These are phyloP conservation scores for Dothidotthia symphoricarpi DNA, from an alignment of 2,329 filamentous ascomycete genomes.

Conservation along the genomic window DNA sequence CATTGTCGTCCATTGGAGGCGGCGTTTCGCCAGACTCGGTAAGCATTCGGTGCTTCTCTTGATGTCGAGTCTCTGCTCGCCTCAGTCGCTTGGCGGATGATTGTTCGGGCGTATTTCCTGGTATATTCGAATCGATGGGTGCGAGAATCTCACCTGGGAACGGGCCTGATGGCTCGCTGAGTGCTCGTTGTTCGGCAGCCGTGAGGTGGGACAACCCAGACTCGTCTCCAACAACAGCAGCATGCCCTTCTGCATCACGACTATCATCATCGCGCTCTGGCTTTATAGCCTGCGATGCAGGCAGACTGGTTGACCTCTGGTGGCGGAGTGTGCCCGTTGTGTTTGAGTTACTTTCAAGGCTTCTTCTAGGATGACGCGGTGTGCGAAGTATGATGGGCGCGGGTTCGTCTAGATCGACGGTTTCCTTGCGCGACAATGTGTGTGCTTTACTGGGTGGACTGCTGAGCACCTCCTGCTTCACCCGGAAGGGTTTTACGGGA, in stretches of 20 bases:
- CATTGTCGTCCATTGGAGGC: constrained; percentile 16
- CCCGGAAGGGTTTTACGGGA: constrained; percentile 30
- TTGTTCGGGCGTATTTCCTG: constrained; percentile 11
- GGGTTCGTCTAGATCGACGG: constrained; percentile 47
- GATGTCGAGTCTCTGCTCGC: constrained; percentile 5
- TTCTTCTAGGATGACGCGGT: constrained; percentile 22
- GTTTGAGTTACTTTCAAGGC: constrained; percentile 9
- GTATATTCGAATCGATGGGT: constrained; percentile 29
- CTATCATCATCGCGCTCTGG: constrained; percentile 8
- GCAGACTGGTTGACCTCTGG: constrained; percentile 32
- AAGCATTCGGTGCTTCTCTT: constrained; percentile 16
- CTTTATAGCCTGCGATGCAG: constrained; percentile 21
- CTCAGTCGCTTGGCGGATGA: constrained; percentile 22
- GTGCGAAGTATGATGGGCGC: constrained; percentile 31
- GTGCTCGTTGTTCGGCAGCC: constrained; percentile 17
- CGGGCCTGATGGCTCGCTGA: constrained; percentile 20
- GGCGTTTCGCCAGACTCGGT: constrained; percentile 29
- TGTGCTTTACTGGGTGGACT: constrained; percentile 25
- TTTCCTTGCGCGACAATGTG: constrained; percentile 37
- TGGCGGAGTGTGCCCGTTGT: constrained; percentile 15
- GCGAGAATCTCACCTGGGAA: constrained; percentile 14
- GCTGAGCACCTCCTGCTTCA: constrained; percentile 44
- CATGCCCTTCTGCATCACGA: neutral
- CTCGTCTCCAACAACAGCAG: neutral
- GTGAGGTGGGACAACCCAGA: neutral